Conservation (phyloP, 352 stramenopile genomes). For the Aphanomyces stellatus region DNA sequence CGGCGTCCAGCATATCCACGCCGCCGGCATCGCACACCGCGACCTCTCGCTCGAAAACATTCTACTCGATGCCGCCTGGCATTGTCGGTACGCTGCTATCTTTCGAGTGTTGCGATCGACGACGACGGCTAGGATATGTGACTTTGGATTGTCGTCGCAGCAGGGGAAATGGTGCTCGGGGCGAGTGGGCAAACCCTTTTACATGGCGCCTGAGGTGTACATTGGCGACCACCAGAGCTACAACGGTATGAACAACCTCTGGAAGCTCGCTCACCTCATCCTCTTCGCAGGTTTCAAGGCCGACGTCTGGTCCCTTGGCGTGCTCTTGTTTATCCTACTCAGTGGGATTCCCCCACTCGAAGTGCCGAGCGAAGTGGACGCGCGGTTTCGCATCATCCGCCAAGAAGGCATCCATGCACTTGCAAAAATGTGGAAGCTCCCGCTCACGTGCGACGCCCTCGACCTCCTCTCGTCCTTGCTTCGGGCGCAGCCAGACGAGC, state of each 20-base stretch:
- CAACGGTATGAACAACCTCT: not conserved
- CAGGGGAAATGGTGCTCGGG: slow-evolving; percentile 29
- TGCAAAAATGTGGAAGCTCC: slow-evolving; percentile 32
- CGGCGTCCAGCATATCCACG: slow-evolving; percentile 43
- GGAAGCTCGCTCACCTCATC: not conserved
- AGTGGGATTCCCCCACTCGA: slow-evolving; percentile 46
- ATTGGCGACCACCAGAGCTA: slow-evolving; percentile 9
- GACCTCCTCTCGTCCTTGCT: slow-evolving; percentile 37
- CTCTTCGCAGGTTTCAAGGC: slow-evolving; percentile 38
- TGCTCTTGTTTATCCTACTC: slow-evolving; percentile 54
- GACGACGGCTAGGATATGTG: slow-evolving; percentile 19
- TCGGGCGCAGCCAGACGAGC: slow-evolving; percentile 25
- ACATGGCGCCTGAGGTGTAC: slow-evolving; percentile 59
- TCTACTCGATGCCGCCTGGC: slow-evolving; percentile 34
- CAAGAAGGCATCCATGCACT: slow-evolving; percentile 30
- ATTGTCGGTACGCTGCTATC: slow-evolving; percentile 31
- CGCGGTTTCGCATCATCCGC: slow-evolving; percentile 43
- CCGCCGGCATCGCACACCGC: slow-evolving; percentile 43
- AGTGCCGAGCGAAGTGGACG: slow-evolving; percentile 32
- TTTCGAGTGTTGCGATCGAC: not conserved
- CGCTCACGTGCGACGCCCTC: slow-evolving; percentile 27
- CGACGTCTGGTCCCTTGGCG: slow-evolving; percentile 57
- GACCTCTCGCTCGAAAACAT: slow-evolving; percentile 65
- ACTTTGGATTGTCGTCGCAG: slow-evolving; percentile 49
- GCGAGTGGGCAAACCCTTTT: slow-evolving; percentile 49